Evolutionary conservation across 2,329 filamentous ascomycete genomes (phyloP).

Genomic region (Ceratocystis destructans): DNA sequence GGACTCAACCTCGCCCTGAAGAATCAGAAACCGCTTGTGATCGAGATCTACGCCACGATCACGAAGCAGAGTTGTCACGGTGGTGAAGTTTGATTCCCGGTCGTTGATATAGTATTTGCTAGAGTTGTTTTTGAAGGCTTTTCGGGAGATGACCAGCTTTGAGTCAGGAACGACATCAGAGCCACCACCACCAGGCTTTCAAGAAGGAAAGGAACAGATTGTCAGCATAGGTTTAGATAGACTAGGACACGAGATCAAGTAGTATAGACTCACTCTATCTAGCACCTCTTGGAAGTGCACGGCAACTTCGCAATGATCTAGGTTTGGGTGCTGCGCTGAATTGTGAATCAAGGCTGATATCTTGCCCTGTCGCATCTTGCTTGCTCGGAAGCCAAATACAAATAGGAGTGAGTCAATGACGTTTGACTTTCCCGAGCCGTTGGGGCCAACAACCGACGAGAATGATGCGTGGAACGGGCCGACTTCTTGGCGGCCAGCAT

Average conservation of each 20-base stretch:
- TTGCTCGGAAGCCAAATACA: constrained; percentile 97
- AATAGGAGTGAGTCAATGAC: constrained; percentile 97
- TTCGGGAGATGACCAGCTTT: constrained; percentile 72
- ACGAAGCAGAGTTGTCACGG: constrained; percentile 73
- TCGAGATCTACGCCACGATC: constrained; percentile 88
- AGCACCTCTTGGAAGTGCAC: constrained; percentile 94
- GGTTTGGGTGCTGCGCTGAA: constrained; percentile 69
- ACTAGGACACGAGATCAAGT: too few relatives aligned
- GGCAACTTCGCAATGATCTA: constrained; percentile 87
- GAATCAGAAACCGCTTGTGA: constrained; percentile 93
- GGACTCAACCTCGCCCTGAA: constrained; percentile 95
- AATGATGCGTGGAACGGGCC: constrained; percentile 95
- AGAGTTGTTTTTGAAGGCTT: constrained; percentile 93
- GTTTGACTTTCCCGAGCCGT: constrained; percentile 96
- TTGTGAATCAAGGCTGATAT: constrained; percentile 97
- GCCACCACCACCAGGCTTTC: constrained; percentile 53
- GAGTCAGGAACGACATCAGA: constrained; percentile 71
- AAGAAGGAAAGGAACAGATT: background rate
- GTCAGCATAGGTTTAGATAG: constrained; percentile 21
- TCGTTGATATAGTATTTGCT: constrained; percentile 97
- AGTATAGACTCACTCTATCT: constrained; percentile 46
- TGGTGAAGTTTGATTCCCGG: constrained; percentile 79
- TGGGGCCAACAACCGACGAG: constrained; percentile 93
- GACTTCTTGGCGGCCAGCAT: constrained; percentile 86
- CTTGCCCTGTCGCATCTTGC: constrained; percentile 98